Conservation (phyloP, 768 basidiomycete genomes). For the Gloeophyllum trabeum region DNA sequence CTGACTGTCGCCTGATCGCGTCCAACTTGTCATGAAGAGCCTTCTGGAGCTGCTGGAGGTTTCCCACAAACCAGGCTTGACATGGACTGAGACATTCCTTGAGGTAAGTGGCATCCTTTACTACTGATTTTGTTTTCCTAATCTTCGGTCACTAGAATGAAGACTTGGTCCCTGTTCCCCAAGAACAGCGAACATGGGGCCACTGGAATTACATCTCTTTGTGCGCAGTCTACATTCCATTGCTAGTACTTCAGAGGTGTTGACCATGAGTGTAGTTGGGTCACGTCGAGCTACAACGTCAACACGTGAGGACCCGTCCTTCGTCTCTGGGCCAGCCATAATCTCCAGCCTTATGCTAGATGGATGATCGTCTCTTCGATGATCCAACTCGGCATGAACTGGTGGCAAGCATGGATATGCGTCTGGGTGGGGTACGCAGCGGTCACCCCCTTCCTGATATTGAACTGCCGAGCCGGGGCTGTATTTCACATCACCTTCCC, state of each 20-base stretch:
- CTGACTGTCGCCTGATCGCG: too few relatives aligned
- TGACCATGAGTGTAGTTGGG: constrained; percentile 46
- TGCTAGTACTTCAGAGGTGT: constrained; percentile 5
- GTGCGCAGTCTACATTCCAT: constrained; percentile 21
- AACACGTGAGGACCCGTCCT: constrained; percentile 41
- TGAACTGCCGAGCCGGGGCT: constrained; percentile 72
- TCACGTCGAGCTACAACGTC: constrained; percentile 72
- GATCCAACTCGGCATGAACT: constrained; percentile 60
- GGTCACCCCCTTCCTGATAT: constrained; percentile 56
- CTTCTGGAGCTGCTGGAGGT: constrained; percentile 30
- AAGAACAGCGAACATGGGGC: constrained; percentile 55
- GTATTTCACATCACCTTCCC: constrained; percentile 70
- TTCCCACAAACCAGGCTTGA: constrained; percentile 38
- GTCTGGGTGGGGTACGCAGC: constrained; percentile 41
- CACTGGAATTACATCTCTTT: constrained; percentile 56
- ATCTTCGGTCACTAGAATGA: constrained; percentile 44
- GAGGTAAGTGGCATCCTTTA: constrained; percentile 34
- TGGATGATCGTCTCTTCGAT: constrained; percentile 75
- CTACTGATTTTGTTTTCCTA: constrained; percentile 2
- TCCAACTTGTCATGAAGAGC: too few relatives aligned
- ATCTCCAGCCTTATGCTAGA: constrained; percentile 24
- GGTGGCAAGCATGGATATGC: constrained; percentile 83
- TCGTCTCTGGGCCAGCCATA: too few relatives aligned
- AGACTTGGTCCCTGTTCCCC: constrained; percentile 55
- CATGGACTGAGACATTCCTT: constrained; percentile 46